Evolutionary conservation across 768 basidiomycete genomes (phyloP).

Genomic region (Calocera viscosa): DNA sequence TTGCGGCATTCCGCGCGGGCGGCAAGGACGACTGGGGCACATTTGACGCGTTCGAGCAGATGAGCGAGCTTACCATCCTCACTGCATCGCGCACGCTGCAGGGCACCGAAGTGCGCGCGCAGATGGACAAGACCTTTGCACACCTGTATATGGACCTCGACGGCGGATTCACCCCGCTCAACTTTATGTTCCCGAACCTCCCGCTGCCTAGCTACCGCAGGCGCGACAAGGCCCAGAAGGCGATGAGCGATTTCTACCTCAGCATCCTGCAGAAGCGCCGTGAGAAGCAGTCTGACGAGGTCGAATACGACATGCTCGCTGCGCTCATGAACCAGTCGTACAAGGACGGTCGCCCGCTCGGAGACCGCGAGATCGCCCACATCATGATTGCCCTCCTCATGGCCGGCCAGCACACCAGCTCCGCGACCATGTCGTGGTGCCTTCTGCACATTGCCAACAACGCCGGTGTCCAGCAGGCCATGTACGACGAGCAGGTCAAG

Average conservation of each 20-base stretch:
- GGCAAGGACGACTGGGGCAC: conserved; percentile 64
- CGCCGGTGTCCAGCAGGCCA: conserved; percentile 60
- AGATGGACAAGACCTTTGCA: conserved; percentile 73
- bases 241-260: conserved; percentile 89
- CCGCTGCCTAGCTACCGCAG: conserved; percentile 81
- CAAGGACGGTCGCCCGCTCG: conserved; percentile 60
- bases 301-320: conserved; percentile 85
- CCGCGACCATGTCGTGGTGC: conserved; percentile 81
- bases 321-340: conserved; percentile 76
- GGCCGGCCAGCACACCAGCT: conserved; percentile 98
- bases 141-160: conserved; percentile 78
- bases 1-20: conserved; percentile 49
- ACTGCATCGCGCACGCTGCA: conserved; percentile 91
- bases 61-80: conserved; percentile 85
- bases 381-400: conserved; percentile 98
- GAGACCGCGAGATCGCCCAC: conserved; percentile 88
- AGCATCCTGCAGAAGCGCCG: conserved; percentile 63
- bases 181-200: conserved; percentile 88
- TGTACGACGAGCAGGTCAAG: conserved; percentile 84
- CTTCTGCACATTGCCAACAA: conserved; percentile 75
- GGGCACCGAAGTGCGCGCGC: conserved; percentile 73
- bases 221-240: conserved; percentile 79
- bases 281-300: conserved; percentile 26
- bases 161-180: conserved; percentile 89
- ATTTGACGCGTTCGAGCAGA: conserved; percentile 58